phyloP scores from a whole-genome alignment of 1,284 basidiomycete genomes.

The Sporisorium exsertum region DNA sequence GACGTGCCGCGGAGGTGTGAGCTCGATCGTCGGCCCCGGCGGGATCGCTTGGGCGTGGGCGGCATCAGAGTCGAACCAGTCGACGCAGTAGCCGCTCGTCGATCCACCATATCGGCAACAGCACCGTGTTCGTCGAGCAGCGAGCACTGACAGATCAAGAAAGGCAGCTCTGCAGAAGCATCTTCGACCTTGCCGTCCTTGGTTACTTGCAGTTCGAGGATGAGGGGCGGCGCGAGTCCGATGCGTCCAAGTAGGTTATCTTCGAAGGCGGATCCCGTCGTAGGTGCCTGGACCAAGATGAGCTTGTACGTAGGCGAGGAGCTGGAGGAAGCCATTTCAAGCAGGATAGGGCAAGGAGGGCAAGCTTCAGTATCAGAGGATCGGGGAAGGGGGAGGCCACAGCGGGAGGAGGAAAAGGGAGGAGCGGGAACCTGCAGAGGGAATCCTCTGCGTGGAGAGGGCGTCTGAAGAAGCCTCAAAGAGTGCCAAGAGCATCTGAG shows the following conservation, averaged over 20 bases:
- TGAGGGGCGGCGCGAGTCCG: conserved; percentile 53
- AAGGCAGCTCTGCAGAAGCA: conserved; percentile 40
- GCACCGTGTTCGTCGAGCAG: conserved; percentile 38
- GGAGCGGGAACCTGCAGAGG: neutral
- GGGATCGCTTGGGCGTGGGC: conserved; percentile 10
- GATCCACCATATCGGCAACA: conserved; percentile 41
- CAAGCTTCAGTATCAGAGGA: neutral
- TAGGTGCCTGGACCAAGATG: conserved; percentile 48
- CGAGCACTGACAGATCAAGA: conserved; percentile 54
- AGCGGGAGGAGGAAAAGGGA: neutral
- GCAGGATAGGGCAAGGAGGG: neutral
- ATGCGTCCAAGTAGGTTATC: conserved; percentile 50
- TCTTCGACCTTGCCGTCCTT: conserved; percentile 21
- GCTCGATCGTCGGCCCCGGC: conserved; percentile 23
- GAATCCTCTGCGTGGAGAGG: neutral
- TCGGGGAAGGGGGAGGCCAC: neutral
- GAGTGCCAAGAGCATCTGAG: conserved; percentile 1
- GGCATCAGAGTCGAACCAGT: conserved; percentile 3
- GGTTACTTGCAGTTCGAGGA: conserved; percentile 44
- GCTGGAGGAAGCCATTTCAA: conserved; percentile 19
- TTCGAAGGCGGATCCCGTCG: conserved; percentile 50
- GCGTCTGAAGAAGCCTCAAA: neutral
- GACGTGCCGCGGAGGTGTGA: conserved; percentile 16
- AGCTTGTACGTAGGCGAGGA: conserved; percentile 28
- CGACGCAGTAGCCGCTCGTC: neutral